phyloP scores from a whole-genome alignment of 805 yeast species.

The Kuraishia borneana region DNA sequence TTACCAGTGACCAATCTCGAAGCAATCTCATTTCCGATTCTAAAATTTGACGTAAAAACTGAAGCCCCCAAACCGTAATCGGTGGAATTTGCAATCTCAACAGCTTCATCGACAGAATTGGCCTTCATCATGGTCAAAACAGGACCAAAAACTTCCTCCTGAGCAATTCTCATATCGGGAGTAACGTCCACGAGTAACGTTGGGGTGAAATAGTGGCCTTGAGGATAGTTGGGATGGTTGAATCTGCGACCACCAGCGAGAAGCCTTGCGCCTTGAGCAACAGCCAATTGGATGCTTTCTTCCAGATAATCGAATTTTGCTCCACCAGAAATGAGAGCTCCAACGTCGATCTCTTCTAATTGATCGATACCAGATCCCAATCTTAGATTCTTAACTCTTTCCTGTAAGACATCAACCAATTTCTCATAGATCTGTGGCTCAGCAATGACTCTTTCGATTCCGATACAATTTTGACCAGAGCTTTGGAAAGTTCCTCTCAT shows the following conservation, averaged over 20 bases:
- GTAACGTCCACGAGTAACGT: constrained; percentile 80
- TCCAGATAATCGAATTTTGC: constrained; percentile 63
- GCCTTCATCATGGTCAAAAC: constrained; percentile 75
- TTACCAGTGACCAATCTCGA: constrained; percentile 68
- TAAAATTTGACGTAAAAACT: constrained; percentile 62
- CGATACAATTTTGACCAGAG: constrained; percentile 97
- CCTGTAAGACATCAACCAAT: constrained; percentile 43
- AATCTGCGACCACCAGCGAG: constrained; percentile 73
- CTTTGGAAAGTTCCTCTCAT: constrained; percentile 96
- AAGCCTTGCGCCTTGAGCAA: constrained; percentile 68
- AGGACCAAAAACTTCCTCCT: constrained; percentile 93
- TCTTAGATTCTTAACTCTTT: constrained; percentile 51
- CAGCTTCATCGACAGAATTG: constrained; percentile 49
- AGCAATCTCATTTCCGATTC: constrained; percentile 51
- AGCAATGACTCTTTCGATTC: constrained; percentile 89
- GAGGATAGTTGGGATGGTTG: constrained; percentile 86
- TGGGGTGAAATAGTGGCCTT: constrained; percentile 89
- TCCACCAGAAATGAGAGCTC: constrained; percentile 76
- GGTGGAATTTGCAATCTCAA: constrained; percentile 70
- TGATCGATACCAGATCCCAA: constrained; percentile 91
- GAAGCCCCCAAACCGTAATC: constrained; percentile 90
- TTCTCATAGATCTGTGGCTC: constrained; percentile 56
- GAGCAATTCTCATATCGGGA: constrained; percentile 67
- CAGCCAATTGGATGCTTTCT: constrained; percentile 60
- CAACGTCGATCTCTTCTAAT: constrained; percentile 85